Conservation (phyloP, 495 filamentous ascomycete species). For the Corynascus novoguineensis region DNA sequence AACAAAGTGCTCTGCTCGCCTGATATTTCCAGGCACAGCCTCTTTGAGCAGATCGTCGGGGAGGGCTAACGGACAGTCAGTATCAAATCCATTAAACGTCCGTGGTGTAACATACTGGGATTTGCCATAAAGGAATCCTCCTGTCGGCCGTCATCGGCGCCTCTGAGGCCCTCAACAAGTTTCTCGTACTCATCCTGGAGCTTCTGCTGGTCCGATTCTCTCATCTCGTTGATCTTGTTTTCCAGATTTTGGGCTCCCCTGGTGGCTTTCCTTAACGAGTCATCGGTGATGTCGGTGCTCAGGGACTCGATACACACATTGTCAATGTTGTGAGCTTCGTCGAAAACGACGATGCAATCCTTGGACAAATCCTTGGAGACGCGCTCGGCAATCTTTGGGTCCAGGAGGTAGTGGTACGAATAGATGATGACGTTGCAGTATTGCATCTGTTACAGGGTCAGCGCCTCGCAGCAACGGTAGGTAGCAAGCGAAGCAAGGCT, state of each 20-base stretch:
- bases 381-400: conserved; percentile 96
- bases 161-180: conserved; percentile 85
- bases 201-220: conserved; percentile 82
- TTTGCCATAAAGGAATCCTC: conserved; percentile 98
- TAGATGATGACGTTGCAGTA: conserved; percentile 99
- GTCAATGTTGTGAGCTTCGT: conserved; percentile 99
- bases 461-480: conserved; percentile 9
- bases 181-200: conserved; percentile 93
- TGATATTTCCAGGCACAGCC: conserved; percentile 93
- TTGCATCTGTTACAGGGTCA: conserved; percentile 61
- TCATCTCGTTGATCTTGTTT: conserved; percentile 86
- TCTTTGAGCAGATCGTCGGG: conserved; percentile 83
- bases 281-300: conserved; percentile 93
- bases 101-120: conserved; percentile 47
- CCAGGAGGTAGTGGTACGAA: conserved; percentile 96
- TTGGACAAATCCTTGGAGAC: conserved; percentile 96
- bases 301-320: conserved; percentile 98
- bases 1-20: conserved; percentile 93
- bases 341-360: conserved; percentile 97
- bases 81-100: neutral
- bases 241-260: conserved; percentile 87
- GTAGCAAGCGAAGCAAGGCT: conserved; percentile 11
- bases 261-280: conserved; percentile 82
- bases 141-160: conserved; percentile 78
- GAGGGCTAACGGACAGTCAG: conserved; percentile 43